A percentile compares a stretch with the other conserved stretches of the same genome.
Evolutionary conservation across 2,329 filamentous ascomycete species (phyloP).

Genomic region (Scedosporium dehoogii): DNA sequence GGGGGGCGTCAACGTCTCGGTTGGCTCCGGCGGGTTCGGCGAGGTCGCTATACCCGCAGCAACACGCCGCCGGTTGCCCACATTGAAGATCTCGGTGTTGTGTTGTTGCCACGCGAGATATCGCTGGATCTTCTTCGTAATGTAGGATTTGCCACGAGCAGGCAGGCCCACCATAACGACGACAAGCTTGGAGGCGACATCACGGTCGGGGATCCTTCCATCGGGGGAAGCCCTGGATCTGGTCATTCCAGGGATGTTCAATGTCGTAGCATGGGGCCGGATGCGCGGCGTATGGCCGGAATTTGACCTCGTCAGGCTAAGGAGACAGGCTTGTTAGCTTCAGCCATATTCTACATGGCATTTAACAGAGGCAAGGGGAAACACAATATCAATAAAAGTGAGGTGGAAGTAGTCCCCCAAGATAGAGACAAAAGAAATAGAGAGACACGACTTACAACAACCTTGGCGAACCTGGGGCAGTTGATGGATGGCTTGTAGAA

Average conservation of each 20-base stretch:
- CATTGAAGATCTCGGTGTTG: slow-evolving; percentile 93
- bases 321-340: slow-evolving; percentile 5
- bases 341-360: not conserved
- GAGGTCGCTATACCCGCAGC: slow-evolving; percentile 51
- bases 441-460: slow-evolving; percentile 33
- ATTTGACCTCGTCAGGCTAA: slow-evolving; percentile 47
- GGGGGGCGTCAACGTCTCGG: slow-evolving; percentile 27
- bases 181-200: slow-evolving; percentile 92
- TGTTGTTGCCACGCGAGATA: slow-evolving; percentile 98
- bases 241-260: slow-evolving; percentile 94
- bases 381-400: slow-evolving; percentile 3
- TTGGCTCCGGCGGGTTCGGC: slow-evolving; percentile 14
- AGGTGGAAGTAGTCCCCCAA: too few species aligned
- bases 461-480: slow-evolving; percentile 47
- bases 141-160: slow-evolving; percentile 93
- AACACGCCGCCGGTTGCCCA: slow-evolving; percentile 79
- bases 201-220: slow-evolving; percentile 82
- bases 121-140: slow-evolving; percentile 93
- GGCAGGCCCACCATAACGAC: slow-evolving; percentile 98
- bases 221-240: slow-evolving; percentile 93
- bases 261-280: slow-evolving; percentile 77
- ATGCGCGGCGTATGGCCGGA: slow-evolving; percentile 73
- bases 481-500: slow-evolving; percentile 43
- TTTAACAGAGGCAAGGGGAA: slow-evolving; percentile 1
- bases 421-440: not conserved